Evolutionary conservation across 2,329 filamentous ascomycete genomes (phyloP).

Genomic region (Pseudocercospora vitis): DNA sequence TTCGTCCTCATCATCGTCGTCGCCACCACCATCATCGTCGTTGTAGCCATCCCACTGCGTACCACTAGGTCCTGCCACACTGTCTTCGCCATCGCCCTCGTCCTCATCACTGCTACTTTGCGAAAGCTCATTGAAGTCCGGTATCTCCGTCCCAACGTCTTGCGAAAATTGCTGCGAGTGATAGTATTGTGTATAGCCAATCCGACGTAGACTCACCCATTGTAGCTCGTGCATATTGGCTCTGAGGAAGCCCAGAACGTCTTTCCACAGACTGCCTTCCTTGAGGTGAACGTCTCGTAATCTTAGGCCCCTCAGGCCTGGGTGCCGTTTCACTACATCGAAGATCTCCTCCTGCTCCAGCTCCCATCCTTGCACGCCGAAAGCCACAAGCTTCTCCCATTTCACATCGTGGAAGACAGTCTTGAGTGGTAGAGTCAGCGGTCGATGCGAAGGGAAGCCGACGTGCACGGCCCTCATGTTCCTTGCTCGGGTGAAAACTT

Average conservation of each 20-base stretch:
- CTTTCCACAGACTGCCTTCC: slow-evolving; percentile 60
- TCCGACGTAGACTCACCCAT: slow-evolving; percentile 62
- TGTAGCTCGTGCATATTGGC: slow-evolving; percentile 58
- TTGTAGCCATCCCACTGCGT: not conserved
- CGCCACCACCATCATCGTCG: slow-evolving; percentile 21
- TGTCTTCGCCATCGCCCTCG: slow-evolving; percentile 4
- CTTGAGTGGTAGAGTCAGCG: slow-evolving; percentile 59
- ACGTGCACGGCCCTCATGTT: slow-evolving; percentile 65
- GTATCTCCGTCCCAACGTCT: slow-evolving; percentile 49
- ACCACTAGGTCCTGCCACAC: slow-evolving; percentile 16
- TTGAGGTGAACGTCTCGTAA: slow-evolving; percentile 62
- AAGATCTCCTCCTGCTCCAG: slow-evolving; percentile 62
- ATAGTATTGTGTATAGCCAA: slow-evolving; percentile 59
- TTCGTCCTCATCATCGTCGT: slow-evolving; percentile 16
- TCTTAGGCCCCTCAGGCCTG: slow-evolving; percentile 58
- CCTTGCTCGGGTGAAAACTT: slow-evolving; percentile 58
- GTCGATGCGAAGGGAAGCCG: slow-evolving; percentile 60
- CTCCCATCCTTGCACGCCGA: slow-evolving; percentile 66
- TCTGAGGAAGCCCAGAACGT: slow-evolving; percentile 58
- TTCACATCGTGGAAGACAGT: slow-evolving; percentile 62
- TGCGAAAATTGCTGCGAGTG: slow-evolving; percentile 46
- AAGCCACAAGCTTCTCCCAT: slow-evolving; percentile 62
- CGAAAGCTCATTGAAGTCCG: slow-evolving; percentile 43
- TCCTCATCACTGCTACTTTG: slow-evolving; percentile 32
- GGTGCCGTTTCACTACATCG: slow-evolving; percentile 56